These are phyloP conservation scores for Mortierella alpina DNA, from an alignment of 192 early-diverging fungal species.

Conservation along the genomic window DNA sequence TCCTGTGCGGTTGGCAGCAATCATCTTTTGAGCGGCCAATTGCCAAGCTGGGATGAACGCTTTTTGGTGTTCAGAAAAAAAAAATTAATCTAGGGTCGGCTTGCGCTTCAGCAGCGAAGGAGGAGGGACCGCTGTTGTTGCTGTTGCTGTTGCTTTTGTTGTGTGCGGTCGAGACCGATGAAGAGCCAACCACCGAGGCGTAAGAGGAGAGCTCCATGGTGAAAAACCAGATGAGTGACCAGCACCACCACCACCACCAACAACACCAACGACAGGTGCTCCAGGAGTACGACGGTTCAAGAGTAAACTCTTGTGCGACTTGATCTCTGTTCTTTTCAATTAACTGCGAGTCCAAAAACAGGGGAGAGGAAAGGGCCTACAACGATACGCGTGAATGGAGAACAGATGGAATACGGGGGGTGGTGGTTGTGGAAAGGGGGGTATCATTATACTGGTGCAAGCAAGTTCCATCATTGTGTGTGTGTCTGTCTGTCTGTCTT, in stretches of 20 bases:
- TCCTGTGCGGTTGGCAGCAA: not conserved
- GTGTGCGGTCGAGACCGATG: not conserved
- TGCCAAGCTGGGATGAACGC: slow-evolving; percentile 74
- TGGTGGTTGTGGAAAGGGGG: not conserved
- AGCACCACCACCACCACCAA: not conserved
- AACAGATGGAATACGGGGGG: not conserved
- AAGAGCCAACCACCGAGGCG: slow-evolving; percentile 3
- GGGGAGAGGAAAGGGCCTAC: not conserved
- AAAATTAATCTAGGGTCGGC: slow-evolving; percentile 13
- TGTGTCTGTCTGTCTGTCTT: too few species aligned
- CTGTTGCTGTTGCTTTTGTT: not conserved
- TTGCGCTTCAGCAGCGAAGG: too few species aligned
- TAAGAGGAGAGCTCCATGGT: slow-evolving; percentile 40
- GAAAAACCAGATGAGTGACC: slow-evolving; percentile 52
- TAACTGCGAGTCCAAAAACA: slow-evolving; percentile 53
- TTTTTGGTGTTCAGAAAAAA: slow-evolving; percentile 37
- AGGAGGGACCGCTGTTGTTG: not conserved
- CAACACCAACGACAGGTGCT: not conserved
- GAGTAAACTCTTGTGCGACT: slow-evolving; percentile 88
- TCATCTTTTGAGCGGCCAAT: slow-evolving; percentile 53
- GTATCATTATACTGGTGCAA: too few species aligned
- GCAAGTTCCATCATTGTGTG: too few species aligned
- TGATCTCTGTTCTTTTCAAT: slow-evolving; percentile 86
- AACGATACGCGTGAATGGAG: too few species aligned
- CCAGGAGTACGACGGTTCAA: slow-evolving; percentile 76